Conservation (phyloP, 129 eudicot species). For the Flaveria sonorensis region DNA sequence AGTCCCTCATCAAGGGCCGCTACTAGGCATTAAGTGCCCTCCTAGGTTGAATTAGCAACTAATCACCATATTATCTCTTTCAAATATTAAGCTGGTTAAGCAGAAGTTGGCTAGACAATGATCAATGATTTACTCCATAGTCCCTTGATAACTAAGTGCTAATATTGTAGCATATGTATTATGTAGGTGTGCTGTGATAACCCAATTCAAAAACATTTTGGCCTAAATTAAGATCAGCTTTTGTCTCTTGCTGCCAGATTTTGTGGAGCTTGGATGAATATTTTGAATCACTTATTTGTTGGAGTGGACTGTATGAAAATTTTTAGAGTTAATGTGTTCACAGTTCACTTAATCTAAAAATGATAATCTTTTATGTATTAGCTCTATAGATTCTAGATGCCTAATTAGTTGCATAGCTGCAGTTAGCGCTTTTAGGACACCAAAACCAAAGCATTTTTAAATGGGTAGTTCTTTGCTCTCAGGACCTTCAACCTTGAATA, state of each 20-base stretch:
- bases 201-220: background rate
- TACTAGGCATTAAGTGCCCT: constrained; percentile 7
- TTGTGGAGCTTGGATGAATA: background rate
- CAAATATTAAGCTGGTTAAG: background rate
- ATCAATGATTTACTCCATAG: background rate
- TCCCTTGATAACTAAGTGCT: background rate
- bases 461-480: constrained; percentile 5
- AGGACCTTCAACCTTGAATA: background rate
- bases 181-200: constrained; percentile 1
- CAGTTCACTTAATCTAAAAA: background rate
- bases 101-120: background rate
- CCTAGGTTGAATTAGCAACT: background rate
- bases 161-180: background rate
- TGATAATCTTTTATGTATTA: background rate
- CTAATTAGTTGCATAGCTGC: background rate
- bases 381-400: background rate
- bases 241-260: background rate
- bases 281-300: background rate
- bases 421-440: background rate
- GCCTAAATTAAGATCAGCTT: constrained; percentile 1
- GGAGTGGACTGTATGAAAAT: background rate
- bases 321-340: background rate
- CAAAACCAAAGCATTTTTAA: background rate
- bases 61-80: background rate
- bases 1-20: background rate